Percentiles rank a stretch among this genome's conserved stretches.
These are phyloP conservation scores for Dujonia santamariae DNA, from an alignment of 1,139 yeast genomes.

Conservation along the genomic window DNA sequence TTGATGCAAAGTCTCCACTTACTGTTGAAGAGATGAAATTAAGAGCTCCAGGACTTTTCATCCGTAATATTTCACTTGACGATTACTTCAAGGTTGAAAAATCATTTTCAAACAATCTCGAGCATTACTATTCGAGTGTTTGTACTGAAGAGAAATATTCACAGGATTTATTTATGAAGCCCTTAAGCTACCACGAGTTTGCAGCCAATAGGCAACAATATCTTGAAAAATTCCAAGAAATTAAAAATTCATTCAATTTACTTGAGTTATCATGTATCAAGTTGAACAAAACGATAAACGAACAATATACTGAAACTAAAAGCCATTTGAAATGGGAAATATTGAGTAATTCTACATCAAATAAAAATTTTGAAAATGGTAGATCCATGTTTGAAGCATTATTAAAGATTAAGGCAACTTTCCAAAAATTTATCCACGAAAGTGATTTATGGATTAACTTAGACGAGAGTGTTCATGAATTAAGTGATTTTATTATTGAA, in stretches of 20 bases:
- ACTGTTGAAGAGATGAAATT: constrained; percentile 6
- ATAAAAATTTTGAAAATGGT: constrained; percentile 9
- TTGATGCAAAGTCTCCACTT: constrained; percentile 1
- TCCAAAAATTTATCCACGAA: constrained; percentile 5
- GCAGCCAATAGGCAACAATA: neutral
- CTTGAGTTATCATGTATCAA: constrained; percentile 1
- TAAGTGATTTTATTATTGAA: constrained; percentile 6
- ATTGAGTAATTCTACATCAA: constrained; percentile 6
- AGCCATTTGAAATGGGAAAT: constrained; percentile 8
- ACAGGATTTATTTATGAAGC: constrained; percentile 2
- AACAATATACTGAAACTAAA: constrained; percentile 4
- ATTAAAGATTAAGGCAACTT: constrained; percentile 4
- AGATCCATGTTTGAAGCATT: constrained; percentile 9
- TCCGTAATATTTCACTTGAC: neutral
- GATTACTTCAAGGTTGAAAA: constrained; percentile 5
- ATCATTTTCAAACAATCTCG: constrained; percentile 4
- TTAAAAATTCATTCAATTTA: neutral
- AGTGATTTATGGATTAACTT: constrained; percentile 6
- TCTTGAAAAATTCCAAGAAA: neutral
- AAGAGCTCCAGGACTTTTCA: constrained; percentile 7
- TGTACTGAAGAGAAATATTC: constrained; percentile 7
- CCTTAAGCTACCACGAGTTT: constrained; percentile 1
- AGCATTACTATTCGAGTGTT: constrained; percentile 1
- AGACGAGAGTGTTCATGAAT: constrained; percentile 6
- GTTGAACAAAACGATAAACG: constrained; percentile 3